Percentiles rank a stretch among this genome's conserved stretches.
phyloP scores from a whole-genome alignment of 139 green algal species.

The Chlamydomonas sp. region DNA sequence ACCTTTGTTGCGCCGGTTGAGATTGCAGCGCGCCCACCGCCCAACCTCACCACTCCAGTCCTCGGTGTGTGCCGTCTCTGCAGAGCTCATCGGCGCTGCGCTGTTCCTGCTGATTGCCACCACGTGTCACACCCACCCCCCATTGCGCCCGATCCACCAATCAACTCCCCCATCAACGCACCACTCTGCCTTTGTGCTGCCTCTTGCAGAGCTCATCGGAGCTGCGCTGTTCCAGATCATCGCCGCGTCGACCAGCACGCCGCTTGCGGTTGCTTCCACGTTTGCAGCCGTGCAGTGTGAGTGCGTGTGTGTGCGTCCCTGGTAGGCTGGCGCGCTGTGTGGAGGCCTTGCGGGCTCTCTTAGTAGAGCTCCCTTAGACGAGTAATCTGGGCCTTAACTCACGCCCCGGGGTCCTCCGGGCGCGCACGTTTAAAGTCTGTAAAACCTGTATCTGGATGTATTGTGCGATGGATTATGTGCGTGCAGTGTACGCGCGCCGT shows the following conservation, averaged over 20 bases:
- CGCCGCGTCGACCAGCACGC: neutral
- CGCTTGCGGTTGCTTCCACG: constrained; percentile 20
- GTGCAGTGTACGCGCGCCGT: neutral
- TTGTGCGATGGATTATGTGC: neutral
- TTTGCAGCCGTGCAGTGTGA: constrained; percentile 25
- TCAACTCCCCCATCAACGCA: too few relatives aligned
- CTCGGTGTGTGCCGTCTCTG: too few relatives aligned
- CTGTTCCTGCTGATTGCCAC: too few relatives aligned
- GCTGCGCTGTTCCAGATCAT: constrained; percentile 30
- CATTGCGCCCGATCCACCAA: too few relatives aligned
- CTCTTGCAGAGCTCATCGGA: constrained; percentile 32
- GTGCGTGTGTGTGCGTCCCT: neutral
- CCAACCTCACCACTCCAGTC: too few relatives aligned
- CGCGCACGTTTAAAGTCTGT: neutral
- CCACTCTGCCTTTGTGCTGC: too few relatives aligned
- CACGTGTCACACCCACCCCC: too few relatives aligned
- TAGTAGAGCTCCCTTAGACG: neutral
- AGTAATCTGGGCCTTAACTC: neutral
- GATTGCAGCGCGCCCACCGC: too few relatives aligned
- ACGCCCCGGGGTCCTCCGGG: neutral
- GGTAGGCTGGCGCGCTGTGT: too few relatives aligned
- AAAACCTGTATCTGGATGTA: neutral
- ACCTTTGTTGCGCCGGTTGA: too few relatives aligned
- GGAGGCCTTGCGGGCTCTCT: too few relatives aligned
- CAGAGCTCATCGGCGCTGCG: too few relatives aligned